Evolutionary conservation across 2,329 filamentous ascomycete species (phyloP).

Genomic region (Apiospora koreana): DNA sequence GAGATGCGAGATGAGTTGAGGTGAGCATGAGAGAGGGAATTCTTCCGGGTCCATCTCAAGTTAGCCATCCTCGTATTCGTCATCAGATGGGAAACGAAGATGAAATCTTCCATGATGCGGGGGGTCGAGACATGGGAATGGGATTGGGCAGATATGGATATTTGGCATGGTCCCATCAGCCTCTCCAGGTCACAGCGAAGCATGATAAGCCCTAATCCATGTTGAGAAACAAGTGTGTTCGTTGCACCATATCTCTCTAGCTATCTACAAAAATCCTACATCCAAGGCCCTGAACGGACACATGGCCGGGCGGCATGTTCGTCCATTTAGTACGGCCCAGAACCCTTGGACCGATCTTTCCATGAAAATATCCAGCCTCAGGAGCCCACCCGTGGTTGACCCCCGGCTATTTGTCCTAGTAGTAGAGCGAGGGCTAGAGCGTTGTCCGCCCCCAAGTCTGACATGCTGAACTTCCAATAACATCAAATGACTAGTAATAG

Average conservation of each 20-base stretch:
- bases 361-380: background rate
- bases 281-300: background rate
- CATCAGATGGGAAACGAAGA: background rate
- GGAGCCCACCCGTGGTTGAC: background rate
- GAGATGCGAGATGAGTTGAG: background rate
- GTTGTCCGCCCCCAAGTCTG: background rate
- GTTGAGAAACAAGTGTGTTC: background rate
- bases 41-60: background rate
- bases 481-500: background rate
- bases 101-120: background rate
- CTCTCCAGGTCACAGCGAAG: background rate
- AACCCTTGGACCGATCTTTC: background rate
- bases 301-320: background rate
- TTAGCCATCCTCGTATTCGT: background rate
- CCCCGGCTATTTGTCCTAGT: no score
- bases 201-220: background rate
- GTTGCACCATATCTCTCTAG: slow-evolving; percentile 2
- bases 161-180: background rate
- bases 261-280: slow-evolving; percentile 5
- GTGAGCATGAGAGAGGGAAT: background rate
- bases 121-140: background rate
- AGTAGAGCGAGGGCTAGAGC: no score
- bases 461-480: background rate
- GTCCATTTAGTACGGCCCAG: background rate
- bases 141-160: background rate